These are phyloP conservation scores for Coniella lustricola DNA, from an alignment of 2,329 filamentous ascomycete genomes.

Conservation along the genomic window DNA sequence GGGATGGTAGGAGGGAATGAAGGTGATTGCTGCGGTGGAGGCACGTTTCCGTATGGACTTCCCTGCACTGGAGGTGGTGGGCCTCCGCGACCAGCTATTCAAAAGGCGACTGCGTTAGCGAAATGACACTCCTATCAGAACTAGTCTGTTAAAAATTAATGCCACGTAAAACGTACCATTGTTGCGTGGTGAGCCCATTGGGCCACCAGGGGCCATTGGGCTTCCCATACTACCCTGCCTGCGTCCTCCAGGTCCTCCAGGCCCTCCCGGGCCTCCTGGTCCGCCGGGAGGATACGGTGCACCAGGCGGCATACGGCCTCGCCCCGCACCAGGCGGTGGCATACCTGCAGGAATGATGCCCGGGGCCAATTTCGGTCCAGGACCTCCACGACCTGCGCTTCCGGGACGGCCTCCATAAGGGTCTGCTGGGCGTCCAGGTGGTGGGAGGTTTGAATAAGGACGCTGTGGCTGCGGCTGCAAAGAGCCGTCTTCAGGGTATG, in stretches of 20 bases:
- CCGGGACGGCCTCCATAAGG: slow-evolving; percentile 49
- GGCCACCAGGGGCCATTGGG: neutral
- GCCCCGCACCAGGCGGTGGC: slow-evolving; percentile 19
- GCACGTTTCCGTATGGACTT: slow-evolving; percentile 9
- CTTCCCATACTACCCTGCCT: slow-evolving; percentile 17
- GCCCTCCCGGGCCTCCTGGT: no score
- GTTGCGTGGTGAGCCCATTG: slow-evolving; percentile 13
- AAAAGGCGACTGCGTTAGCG: no score
- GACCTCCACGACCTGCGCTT: slow-evolving; percentile 22
- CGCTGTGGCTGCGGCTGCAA: neutral
- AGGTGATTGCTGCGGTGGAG: slow-evolving; percentile 6
- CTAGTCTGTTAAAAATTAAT: no score
- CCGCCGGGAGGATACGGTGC: slow-evolving; percentile 2
- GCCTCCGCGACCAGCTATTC: slow-evolving; percentile 18
- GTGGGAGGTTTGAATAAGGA: slow-evolving; percentile 5
- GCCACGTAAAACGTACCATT: slow-evolving; percentile 6
- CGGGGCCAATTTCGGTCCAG: slow-evolving; percentile 16
- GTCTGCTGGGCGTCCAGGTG: slow-evolving; percentile 34
- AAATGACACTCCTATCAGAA: no score
- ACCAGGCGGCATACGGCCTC: slow-evolving; percentile 34
- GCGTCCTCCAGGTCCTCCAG: slow-evolving; percentile 7
- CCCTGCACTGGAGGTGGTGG: slow-evolving; percentile 1
- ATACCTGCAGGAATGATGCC: slow-evolving; percentile 9
- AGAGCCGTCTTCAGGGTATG: slow-evolving; percentile 43
- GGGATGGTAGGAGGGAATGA: slow-evolving; percentile 18